A percentile compares a stretch with the other conserved stretches of the same genome.
phyloP scores from a whole-genome alignment of 2,329 filamentous ascomycete genomes.

The Xylaria sp. region DNA sequence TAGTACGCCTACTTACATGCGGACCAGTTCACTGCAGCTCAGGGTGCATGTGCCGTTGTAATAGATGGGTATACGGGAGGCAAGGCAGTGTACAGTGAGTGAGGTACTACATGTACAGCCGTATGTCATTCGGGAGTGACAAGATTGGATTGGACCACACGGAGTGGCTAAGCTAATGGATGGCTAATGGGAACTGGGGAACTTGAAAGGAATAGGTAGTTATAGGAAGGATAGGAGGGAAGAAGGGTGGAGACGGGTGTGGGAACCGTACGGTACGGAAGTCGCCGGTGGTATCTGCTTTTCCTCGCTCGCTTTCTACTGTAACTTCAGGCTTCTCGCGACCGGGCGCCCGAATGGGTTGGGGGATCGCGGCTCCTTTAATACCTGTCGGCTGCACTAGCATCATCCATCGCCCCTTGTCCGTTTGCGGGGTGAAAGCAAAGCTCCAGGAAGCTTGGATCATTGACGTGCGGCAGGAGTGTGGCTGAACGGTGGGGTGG shows the following conservation, averaged over 20 bases:
- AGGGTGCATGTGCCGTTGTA: not conserved
- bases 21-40: not conserved
- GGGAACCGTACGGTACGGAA: conserved; percentile 9
- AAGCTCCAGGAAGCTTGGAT: conserved; percentile 27
- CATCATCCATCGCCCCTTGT: conserved; percentile 39
- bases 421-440: conserved; percentile 46
- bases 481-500: conserved; percentile 24
- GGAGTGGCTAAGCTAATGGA: too few relatives aligned
- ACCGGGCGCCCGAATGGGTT: conserved; percentile 42
- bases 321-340: conserved; percentile 25
- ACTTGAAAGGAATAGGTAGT: too few relatives aligned
- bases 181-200: too few relatives aligned
- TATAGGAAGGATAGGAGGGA: not conserved
- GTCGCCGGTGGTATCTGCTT: conserved; percentile 2
- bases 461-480: conserved; percentile 11
- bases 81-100: not conserved
- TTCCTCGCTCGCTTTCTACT: conserved; percentile 15
- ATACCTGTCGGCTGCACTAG: conserved; percentile 48
- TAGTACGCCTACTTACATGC: conserved; percentile 2
- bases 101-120: conserved; percentile 4
- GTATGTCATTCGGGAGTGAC: not conserved
- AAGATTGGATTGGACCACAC: not conserved
- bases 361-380: conserved; percentile 51
- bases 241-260: conserved; percentile 1
- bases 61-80: not conserved